Conservation (phyloP, 352 stramenopile species). For the Halophytophthora polymorphica region DNA sequence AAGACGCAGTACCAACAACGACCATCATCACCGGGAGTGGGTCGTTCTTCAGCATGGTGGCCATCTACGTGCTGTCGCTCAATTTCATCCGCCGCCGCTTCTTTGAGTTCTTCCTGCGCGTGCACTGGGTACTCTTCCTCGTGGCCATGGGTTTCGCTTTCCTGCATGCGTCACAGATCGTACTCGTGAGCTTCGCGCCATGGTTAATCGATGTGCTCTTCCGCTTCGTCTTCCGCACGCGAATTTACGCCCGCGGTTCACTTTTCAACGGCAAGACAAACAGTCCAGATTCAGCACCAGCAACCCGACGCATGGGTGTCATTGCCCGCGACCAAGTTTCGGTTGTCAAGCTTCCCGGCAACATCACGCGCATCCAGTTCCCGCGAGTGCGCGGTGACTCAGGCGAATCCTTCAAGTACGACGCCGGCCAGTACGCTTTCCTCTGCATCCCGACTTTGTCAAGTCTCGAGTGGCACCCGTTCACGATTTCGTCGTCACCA, state of each 20-base stretch:
- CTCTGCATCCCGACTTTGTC: slow-evolving; percentile 71
- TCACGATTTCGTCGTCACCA: slow-evolving; percentile 76
- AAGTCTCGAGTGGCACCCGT: slow-evolving; percentile 80
- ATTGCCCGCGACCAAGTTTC: slow-evolving; percentile 21
- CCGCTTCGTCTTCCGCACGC: slow-evolving; percentile 25
- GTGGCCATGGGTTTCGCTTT: slow-evolving; percentile 35
- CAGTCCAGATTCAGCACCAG: no score
- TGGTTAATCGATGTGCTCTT: slow-evolving; percentile 38
- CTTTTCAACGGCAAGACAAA: slow-evolving; percentile 11
- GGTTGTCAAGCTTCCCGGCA: slow-evolving; percentile 11
- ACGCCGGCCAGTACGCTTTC: slow-evolving; percentile 70
- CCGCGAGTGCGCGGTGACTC: slow-evolving; percentile 33
- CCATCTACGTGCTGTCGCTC: slow-evolving; percentile 34
- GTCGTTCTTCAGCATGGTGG: slow-evolving; percentile 29
- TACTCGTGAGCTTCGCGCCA: slow-evolving; percentile 26
- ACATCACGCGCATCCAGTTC: slow-evolving; percentile 40
- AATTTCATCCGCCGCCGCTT: slow-evolving; percentile 36
- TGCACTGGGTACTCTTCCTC: slow-evolving; percentile 53
- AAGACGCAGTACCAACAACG: no score
- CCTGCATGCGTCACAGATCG: slow-evolving; percentile 36
- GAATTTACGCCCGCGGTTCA: slow-evolving; percentile 13
- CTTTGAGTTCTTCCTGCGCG: slow-evolving; percentile 51
- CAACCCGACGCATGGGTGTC: slow-evolving; percentile 15
- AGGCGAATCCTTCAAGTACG: slow-evolving; percentile 28
- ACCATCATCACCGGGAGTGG: slow-evolving; percentile 20